Conservation (phyloP, 225 moss, liverwort and hornwort genomes). For the Pseudoscleropodium purum region DNA sequence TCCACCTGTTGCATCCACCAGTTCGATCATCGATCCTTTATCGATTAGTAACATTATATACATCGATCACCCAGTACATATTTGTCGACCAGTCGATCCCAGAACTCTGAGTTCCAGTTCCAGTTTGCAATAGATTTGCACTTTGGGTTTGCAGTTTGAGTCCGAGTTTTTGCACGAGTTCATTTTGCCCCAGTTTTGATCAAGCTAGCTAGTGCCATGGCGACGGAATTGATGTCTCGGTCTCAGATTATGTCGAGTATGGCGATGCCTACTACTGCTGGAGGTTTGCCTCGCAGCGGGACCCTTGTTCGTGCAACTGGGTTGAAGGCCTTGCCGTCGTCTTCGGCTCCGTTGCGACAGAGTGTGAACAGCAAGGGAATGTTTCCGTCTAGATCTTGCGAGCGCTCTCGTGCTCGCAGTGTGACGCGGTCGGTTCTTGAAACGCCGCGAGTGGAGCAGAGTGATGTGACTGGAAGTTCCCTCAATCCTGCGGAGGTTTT, state of each 20-base stretch:
- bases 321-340: background rate
- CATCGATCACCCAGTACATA: background rate
- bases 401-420: background rate
- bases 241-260: conserved; percentile 3
- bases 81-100: background rate
- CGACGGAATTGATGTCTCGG: background rate
- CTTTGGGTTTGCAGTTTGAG: background rate
- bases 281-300: background rate
- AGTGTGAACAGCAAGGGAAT: background rate
- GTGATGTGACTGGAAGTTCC: background rate
- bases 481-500: conserved; percentile 22
- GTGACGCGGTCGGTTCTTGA: conserved; percentile 10
- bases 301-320: background rate
- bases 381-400: background rate
- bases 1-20: background rate
- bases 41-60: background rate
- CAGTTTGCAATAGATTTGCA: background rate
- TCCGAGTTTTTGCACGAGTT: background rate
- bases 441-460: conserved; percentile 3
- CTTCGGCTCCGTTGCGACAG: background rate
- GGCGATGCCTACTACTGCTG: background rate
- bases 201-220: background rate
- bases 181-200: background rate
- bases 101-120: background rate
- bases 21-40: background rate